A percentile compares a stretch with the other conserved stretches of the same genome.
phyloP scores from a whole-genome alignment of 805 yeast species.

The Novakomyces olei region DNA sequence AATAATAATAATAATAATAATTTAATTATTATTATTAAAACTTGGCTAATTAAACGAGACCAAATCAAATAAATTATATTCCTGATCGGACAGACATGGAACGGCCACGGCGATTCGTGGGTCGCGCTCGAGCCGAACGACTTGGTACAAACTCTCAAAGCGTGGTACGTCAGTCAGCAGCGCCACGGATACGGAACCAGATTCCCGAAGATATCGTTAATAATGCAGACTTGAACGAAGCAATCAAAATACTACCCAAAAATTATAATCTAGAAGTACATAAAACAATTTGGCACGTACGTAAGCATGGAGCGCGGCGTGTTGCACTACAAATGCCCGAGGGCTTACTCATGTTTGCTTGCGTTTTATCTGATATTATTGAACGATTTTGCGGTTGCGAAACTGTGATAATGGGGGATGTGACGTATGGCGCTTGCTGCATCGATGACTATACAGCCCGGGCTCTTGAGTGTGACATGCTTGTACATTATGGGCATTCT shows the following conservation, averaged over 20 bases:
- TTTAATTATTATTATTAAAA: too few species aligned
- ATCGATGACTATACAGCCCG: conserved; percentile 91
- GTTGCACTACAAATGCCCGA: conserved; percentile 97
- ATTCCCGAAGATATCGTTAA: conserved; percentile 69
- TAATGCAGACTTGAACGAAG: conserved; percentile 64
- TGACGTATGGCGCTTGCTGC: conserved; percentile 95
- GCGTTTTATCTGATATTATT: conserved; percentile 73
- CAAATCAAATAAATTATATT: too few species aligned
- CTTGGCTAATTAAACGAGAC: too few species aligned
- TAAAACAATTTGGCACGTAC: conserved; percentile 84
- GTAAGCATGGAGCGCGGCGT: conserved; percentile 47
- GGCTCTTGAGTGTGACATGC: conserved; percentile 77
- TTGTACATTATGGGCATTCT: conserved; percentile 92
- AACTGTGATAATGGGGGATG: conserved; percentile 93
- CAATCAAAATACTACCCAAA: conserved; percentile 46
- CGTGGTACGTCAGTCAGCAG: too few species aligned
- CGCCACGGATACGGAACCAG: conserved; percentile 43
- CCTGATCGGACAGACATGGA: too few species aligned
- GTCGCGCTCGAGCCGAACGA: too few species aligned
- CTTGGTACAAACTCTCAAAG: too few species aligned
- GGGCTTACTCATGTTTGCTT: conserved; percentile 70
- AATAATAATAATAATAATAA: too few species aligned
- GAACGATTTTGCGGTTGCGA: conserved; percentile 74
- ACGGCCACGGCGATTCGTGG: too few species aligned
- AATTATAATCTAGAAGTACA: conserved; percentile 92